Conservation (phyloP, 345 rosid species). For the Dipteronia sinensis region DNA sequence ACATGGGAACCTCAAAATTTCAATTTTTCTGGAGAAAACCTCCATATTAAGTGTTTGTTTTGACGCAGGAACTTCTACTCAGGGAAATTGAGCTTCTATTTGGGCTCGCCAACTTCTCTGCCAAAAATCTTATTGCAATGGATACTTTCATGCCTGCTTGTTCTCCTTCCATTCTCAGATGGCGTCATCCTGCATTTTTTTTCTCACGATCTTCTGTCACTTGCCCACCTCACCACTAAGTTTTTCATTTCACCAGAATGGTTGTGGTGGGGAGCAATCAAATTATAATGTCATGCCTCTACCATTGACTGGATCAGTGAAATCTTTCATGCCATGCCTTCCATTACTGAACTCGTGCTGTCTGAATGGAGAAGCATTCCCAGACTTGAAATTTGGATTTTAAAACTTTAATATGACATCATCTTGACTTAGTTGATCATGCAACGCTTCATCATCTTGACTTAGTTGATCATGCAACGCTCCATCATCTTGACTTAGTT, state of each 20-base stretch:
- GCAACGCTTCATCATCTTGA: neutral
- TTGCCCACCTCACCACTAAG: slow-evolving; percentile 51
- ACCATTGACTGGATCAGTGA: slow-evolving; percentile 59
- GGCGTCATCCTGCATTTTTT: slow-evolving; percentile 64
- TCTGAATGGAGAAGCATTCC: slow-evolving; percentile 78
- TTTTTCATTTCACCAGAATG: slow-evolving; percentile 47
- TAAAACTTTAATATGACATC: slow-evolving; percentile 52
- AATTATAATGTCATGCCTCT: slow-evolving; percentile 50
- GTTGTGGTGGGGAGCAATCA: slow-evolving; percentile 52
- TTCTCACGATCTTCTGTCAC: slow-evolving; percentile 53
- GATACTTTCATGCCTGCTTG: slow-evolving; percentile 63
- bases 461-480: slow-evolving; percentile 74
- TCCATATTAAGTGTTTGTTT: slow-evolving; percentile 79
- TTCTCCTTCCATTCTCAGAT: slow-evolving; percentile 61
- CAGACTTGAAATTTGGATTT: slow-evolving; percentile 64
- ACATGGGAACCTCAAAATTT: slow-evolving; percentile 28
- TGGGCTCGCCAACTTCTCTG: slow-evolving; percentile 62
- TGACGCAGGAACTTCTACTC: slow-evolving; percentile 80
- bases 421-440: slow-evolving; percentile 69
- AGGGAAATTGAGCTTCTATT: slow-evolving; percentile 69
- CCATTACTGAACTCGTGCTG: slow-evolving; percentile 61
- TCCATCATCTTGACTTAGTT: slow-evolving; percentile 44
- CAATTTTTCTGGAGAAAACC: slow-evolving; percentile 34
- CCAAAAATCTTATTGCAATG: slow-evolving; percentile 54
- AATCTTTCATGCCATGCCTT: slow-evolving; percentile 63